phyloP scores from a whole-genome alignment of 257 asterid genomes.

The Linaria vulgaris region DNA sequence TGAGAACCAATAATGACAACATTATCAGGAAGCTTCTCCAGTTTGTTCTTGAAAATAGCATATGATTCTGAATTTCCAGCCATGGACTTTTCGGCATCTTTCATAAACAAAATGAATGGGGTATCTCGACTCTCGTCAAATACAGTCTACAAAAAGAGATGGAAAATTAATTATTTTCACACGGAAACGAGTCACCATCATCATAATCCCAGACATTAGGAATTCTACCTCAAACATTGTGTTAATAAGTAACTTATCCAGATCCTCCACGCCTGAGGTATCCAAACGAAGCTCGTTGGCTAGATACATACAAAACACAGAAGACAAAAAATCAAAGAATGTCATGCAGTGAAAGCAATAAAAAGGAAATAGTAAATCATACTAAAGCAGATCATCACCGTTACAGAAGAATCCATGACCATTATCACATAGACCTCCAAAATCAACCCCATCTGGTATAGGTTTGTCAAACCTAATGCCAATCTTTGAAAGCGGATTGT shows the following conservation, averaged over 20 bases:
- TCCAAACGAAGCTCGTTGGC: constrained; percentile 78
- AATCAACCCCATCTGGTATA: constrained; percentile 81
- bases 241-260: constrained; percentile 63
- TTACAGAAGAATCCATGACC: constrained; percentile 95
- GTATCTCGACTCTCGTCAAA: constrained; percentile 68
- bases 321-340: constrained; percentile 17
- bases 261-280: constrained; percentile 62
- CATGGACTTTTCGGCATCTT: constrained; percentile 90
- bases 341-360: not conserved
- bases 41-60: constrained; percentile 61
- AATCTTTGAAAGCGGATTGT: constrained; percentile 73
- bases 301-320: constrained; percentile 28
- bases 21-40: constrained; percentile 85
- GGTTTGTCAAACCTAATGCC: constrained; percentile 87
- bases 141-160: constrained; percentile 52
- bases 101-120: constrained; percentile 84
- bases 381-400: constrained; percentile 50
- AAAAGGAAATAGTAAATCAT: constrained; percentile 14
- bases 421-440: constrained; percentile 80
- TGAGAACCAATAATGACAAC: constrained; percentile 83
- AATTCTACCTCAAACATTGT: constrained; percentile 81
- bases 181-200: constrained; percentile 14
- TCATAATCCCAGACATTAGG: constrained; percentile 14
- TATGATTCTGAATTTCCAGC: constrained; percentile 71
- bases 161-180: constrained; percentile 17